phyloP scores from a whole-genome alignment of 169 alveolate species.

The Plasmodium chabaudi region DNA sequence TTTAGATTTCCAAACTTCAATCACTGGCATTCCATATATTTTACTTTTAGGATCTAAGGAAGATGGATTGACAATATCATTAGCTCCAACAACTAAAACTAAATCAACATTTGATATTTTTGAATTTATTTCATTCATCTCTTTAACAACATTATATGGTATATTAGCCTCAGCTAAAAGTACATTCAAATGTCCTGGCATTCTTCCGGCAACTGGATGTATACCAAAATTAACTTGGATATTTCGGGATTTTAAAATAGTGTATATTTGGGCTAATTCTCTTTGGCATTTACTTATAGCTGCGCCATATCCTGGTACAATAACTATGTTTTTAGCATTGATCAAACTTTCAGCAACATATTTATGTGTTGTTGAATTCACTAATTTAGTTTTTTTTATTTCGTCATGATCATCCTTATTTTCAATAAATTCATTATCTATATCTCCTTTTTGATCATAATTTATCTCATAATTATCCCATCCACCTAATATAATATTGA shows the following conservation, averaged over 20 bases:
- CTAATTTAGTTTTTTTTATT: slow-evolving; percentile 80
- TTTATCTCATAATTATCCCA: slow-evolving; percentile 81
- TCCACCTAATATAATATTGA: slow-evolving; percentile 92
- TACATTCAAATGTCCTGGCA: slow-evolving; percentile 98
- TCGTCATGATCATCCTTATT: slow-evolving; percentile 87
- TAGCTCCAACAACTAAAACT: slow-evolving; percentile 95
- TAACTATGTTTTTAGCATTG: slow-evolving; percentile 87
- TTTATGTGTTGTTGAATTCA: slow-evolving; percentile 83
- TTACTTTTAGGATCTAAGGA: slow-evolving; percentile 91
- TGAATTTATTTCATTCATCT: slow-evolving; percentile 94
- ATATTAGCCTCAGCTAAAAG: slow-evolving; percentile 96
- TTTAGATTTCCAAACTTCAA: slow-evolving; percentile 95
- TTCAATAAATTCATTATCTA: slow-evolving; percentile 77
- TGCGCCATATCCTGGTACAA: slow-evolving; percentile 97
- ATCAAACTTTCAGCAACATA: slow-evolving; percentile 90
- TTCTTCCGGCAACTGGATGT: slow-evolving; percentile 98
- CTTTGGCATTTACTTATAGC: slow-evolving; percentile 93
- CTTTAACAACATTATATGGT: slow-evolving; percentile 94
- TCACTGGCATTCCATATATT: slow-evolving; percentile 96
- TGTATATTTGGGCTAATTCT: slow-evolving; percentile 87
- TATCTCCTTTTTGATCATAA: no score
- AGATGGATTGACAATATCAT: slow-evolving; percentile 95
- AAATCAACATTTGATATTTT: slow-evolving; percentile 87
- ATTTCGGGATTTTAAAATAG: slow-evolving; percentile 84
- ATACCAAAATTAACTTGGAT: slow-evolving; percentile 93